Base-by-base conservation (phyloP, 2,329 filamentous ascomycete genomes). In the Phialemoniopsis sp. region DNA sequence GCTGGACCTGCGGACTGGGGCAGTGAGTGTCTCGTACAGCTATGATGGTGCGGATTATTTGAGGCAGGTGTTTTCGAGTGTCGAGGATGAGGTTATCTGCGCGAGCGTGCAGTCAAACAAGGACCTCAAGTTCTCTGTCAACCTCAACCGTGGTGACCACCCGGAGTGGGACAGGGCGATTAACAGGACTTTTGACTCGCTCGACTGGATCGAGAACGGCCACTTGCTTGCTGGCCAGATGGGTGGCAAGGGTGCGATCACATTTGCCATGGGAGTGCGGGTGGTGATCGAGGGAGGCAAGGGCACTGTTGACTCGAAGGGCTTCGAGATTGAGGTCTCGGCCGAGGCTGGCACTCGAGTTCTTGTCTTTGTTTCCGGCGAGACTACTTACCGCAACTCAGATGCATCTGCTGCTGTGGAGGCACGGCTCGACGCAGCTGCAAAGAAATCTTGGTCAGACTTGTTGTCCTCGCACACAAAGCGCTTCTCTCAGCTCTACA, bases 101-200 rank as follows among this genome's bases (percentile, higher is more conserved):
- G 34, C 19, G 6, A 36, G 34, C 15, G 21, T 36, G 17, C 13
- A 26, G 17, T 36, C 34, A 5, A 19, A 36, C 21, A 17, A 36
- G 14, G 34, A 36, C 10, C n/a, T 36, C 34, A 19, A 17, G 8
- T 36, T 36, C 34, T 8, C n/a, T 8, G 14, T 36, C 34, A 14
- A 26, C 13, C 34, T 36, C 5, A 36, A 26, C 14, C 34, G 34
- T 8, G 34, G 34, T 13, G 34, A 36, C 17, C 34, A 36, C 17
- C 34, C 34, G 6, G 34, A 36, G 17, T 36, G 34, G 34, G 34
- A 36, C 21, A 16, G 34, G 15, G 16, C 16, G 7, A 36, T 36
- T 18, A 36, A 36, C 19, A 17, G 26, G 14, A 17, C 15, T 19
- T 36, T 36, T 29, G 34, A 36, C 21, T n/a, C 13, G 9, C 21